Conservation (phyloP, 2,329 filamentous ascomycete genomes). For the Calonectria henricotiae region DNA sequence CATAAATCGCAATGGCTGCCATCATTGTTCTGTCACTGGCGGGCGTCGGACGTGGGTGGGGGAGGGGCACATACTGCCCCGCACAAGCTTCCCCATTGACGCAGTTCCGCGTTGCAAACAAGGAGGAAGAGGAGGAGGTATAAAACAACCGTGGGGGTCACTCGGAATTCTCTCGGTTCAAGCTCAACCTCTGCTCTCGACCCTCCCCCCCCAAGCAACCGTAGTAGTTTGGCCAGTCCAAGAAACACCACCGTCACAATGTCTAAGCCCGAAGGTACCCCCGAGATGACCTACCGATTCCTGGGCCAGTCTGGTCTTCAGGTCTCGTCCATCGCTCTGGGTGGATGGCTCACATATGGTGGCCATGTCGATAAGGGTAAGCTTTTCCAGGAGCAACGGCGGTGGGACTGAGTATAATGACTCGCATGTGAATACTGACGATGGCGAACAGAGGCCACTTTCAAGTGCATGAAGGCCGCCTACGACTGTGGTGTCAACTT, state of each 20-base stretch:
- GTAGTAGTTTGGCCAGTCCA: slow-evolving; percentile 3
- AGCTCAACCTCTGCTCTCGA: background rate
- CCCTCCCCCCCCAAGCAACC: background rate
- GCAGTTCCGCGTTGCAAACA: slow-evolving; percentile 13
- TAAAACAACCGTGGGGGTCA: slow-evolving; percentile 28
- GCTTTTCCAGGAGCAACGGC: slow-evolving; percentile 35
- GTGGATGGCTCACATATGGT: slow-evolving; percentile 83
- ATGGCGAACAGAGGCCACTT: slow-evolving; percentile 61
- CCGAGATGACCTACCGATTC: slow-evolving; percentile 79
- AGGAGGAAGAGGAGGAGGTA: slow-evolving; percentile 28
- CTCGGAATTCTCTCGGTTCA: background rate
- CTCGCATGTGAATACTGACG: slow-evolving; percentile 29
- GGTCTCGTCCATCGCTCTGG: slow-evolving; percentile 81
- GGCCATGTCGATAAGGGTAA: slow-evolving; percentile 79
- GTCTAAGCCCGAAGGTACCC: slow-evolving; percentile 62
- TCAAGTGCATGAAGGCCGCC: slow-evolving; percentile 75
- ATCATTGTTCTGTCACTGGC: slow-evolving; percentile 2
- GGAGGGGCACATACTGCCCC: slow-evolving; percentile 37
- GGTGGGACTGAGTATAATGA: too few relatives aligned
- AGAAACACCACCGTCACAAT: slow-evolving; percentile 49
- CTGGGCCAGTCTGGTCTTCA: slow-evolving; percentile 81
- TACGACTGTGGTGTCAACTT: slow-evolving; percentile 76
- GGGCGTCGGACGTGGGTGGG: slow-evolving; percentile 23
- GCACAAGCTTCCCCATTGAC: slow-evolving; percentile 35
- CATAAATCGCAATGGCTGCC: background rate